A percentile compares a stretch with the other conserved stretches of the same genome.
phyloP scores from a whole-genome alignment of 225 moss, liverwort and hornwort species.

The Rhytidiadelphus loreus region DNA sequence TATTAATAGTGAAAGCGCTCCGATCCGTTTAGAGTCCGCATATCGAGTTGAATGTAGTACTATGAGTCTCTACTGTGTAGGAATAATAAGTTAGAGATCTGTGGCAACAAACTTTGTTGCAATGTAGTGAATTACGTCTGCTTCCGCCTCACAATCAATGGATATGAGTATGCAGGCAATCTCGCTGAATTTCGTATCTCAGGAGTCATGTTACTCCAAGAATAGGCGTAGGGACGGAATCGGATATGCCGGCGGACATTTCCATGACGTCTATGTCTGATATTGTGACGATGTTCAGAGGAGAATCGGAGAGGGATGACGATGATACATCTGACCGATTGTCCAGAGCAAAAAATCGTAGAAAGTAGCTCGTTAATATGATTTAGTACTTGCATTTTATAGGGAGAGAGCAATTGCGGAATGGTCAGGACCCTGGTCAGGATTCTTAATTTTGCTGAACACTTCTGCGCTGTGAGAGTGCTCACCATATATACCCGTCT shows the following conservation, averaged over 20 bases:
- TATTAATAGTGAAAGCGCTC: not conserved
- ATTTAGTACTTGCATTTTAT: not conserved
- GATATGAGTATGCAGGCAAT: not conserved
- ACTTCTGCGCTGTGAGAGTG: not conserved
- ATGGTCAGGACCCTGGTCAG: not conserved
- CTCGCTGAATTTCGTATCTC: not conserved
- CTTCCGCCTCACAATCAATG: not conserved
- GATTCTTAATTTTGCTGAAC: not conserved
- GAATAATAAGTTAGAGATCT: not conserved
- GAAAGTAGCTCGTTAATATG: not conserved
- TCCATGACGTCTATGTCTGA: not conserved
- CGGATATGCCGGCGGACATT: not conserved
- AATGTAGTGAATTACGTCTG: not conserved
- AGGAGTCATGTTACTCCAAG: not conserved
- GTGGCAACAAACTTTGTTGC: not conserved
- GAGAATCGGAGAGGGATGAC: not conserved
- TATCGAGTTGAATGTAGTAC: not conserved
- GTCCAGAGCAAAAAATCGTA: not conserved
- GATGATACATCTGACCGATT: not conserved
- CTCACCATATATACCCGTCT: not conserved
- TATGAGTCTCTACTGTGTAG: not conserved
- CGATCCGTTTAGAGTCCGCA: not conserved
- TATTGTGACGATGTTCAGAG: not conserved
- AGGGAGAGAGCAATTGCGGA: not conserved
- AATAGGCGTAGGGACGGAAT: not conserved